Evolutionary conservation across 2,329 filamentous ascomycete species (phyloP).

Genomic region (Alternaria infectoria): DNA sequence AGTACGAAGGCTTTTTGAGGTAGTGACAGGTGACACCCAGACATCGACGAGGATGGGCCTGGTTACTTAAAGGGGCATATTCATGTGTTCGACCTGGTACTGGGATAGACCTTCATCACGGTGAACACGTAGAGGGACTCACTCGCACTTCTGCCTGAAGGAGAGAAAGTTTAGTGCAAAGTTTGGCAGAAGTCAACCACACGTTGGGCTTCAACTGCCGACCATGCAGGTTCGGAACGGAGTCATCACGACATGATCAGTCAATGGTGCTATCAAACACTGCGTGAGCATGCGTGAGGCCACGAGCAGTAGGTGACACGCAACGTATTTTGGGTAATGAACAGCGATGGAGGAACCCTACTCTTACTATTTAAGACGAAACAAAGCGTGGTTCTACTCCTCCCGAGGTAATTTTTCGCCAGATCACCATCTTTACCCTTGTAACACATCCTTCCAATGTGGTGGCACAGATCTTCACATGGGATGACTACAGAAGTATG

Average conservation of each 20-base stretch:
- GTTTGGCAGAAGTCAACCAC: background rate
- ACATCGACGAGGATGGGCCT: constrained; percentile 18
- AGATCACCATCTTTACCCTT: background rate
- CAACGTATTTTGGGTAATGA: background rate
- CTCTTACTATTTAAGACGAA: background rate
- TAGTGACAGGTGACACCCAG: constrained; percentile 29
- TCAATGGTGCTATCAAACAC: background rate
- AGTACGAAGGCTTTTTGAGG: constrained; percentile 5
- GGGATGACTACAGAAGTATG: background rate
- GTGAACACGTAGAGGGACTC: background rate
- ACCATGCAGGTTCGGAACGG: background rate
- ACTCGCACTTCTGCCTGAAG: background rate
- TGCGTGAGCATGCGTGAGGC: background rate
- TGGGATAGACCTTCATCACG: background rate
- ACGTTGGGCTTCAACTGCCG: background rate
- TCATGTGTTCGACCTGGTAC: constrained; percentile 1
- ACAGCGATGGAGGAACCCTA: background rate
- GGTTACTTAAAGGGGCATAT: constrained; percentile 29
- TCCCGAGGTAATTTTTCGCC: background rate
- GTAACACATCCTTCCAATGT: background rate
- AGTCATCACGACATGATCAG: background rate
- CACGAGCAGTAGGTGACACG: background rate
- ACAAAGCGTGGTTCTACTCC: background rate
- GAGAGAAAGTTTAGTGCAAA: background rate
- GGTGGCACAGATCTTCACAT: background rate